phyloP scores from a whole-genome alignment of 2,329 filamentous ascomycete genomes.

The Apiospora aurea region DNA sequence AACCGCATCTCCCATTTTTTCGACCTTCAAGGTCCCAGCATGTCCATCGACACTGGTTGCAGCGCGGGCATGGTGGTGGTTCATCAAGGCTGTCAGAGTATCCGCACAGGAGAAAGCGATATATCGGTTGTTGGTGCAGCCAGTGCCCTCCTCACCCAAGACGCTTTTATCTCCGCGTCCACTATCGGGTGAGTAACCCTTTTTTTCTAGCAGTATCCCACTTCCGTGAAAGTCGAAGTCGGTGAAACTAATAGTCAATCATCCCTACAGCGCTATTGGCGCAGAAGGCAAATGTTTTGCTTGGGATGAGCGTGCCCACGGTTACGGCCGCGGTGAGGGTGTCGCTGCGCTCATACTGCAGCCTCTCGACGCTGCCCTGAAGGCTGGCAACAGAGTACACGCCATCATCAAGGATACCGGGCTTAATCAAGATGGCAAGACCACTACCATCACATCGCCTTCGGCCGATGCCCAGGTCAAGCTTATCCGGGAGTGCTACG shows the following conservation, averaged over 20 bases:
- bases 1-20: not conserved
- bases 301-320: conserved; percentile 42
- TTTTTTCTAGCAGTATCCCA: no score
- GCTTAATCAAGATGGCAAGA: conserved; percentile 28
- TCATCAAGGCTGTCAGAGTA: not conserved
- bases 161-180: no score
- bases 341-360: conserved; percentile 51
- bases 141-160: no score
- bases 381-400: conserved; percentile 47
- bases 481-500: conserved; percentile 25
- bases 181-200: no score
- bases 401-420: conserved; percentile 27
- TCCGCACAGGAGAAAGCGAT: not conserved
- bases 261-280: no score
- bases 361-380: conserved; percentile 48
- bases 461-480: conserved; percentile 16
- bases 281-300: no score
- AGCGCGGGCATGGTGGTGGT: not conserved
- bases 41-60: not conserved
- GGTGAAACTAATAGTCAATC: no score
- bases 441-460: conserved; percentile 26
- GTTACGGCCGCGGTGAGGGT: conserved; percentile 57
- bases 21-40: not conserved
- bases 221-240: no score
- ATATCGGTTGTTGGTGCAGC: not conserved